Conservation (phyloP, 768 basidiomycete genomes). For the Multifurca ochricompacta region DNA sequence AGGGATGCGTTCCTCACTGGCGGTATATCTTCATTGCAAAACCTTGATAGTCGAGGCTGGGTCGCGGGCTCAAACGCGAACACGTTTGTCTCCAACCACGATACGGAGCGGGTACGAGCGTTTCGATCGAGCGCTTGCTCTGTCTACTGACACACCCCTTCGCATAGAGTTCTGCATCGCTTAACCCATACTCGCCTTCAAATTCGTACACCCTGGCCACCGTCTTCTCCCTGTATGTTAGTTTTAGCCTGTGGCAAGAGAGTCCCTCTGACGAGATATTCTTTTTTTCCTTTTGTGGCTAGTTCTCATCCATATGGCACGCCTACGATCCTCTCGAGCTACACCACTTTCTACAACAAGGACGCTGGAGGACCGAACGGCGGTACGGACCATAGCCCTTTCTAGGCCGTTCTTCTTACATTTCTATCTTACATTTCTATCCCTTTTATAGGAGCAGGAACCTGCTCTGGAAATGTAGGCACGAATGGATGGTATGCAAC, state of each 20-base stretch:
- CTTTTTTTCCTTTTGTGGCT: too few species aligned
- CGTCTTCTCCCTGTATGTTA: conserved; percentile 51
- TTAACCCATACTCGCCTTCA: conserved; percentile 53
- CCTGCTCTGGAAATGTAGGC: conserved; percentile 44
- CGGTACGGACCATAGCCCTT: conserved; percentile 31
- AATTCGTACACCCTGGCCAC: conserved; percentile 55
- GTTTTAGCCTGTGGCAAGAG: too few species aligned
- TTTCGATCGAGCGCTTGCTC: too few species aligned
- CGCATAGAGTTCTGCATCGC: conserved; percentile 40
- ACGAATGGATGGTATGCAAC: conserved; percentile 39
- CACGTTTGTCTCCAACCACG: conserved; percentile 62
- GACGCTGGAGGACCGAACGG: conserved; percentile 57
- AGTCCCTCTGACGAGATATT: too few species aligned
- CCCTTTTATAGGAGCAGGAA: conserved; percentile 33
- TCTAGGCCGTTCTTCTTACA: background rate
- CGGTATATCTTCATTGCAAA: conserved; percentile 44
- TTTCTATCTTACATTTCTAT: background rate
- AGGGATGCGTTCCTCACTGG: conserved; percentile 43
- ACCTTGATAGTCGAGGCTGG: conserved; percentile 52
- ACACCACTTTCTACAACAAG: conserved; percentile 36
- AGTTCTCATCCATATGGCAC: conserved; percentile 59
- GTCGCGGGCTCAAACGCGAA: conserved; percentile 46
- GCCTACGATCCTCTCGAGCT: conserved; percentile 55
- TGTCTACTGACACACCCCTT: background rate
- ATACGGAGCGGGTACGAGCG: conserved; percentile 47